Evolutionary conservation across 495 filamentous ascomycete species (phyloP).

Genomic region (Penicilliopsis zonata): DNA sequence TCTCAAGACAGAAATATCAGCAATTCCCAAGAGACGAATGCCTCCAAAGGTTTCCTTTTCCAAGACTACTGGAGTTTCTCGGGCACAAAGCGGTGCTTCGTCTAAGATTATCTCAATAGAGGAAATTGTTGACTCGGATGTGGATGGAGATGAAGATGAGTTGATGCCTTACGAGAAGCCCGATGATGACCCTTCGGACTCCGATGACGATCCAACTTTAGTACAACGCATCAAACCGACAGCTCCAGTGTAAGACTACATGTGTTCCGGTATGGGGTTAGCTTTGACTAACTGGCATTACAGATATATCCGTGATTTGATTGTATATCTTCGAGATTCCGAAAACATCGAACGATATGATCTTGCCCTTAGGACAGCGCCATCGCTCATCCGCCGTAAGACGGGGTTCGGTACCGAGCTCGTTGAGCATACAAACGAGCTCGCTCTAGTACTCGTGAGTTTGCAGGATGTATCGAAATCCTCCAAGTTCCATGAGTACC

Average conservation of each 20-base stretch:
- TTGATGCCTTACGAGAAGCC: conserved; percentile 78
- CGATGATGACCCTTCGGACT: conserved; percentile 84
- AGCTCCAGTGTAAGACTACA: conserved; percentile 56
- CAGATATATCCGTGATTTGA: conserved; percentile 78
- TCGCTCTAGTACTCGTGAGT: conserved; percentile 63
- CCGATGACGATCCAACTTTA: conserved; percentile 82
- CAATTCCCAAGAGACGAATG: conserved; percentile 1
- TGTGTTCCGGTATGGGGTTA: neutral
- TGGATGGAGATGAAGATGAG: conserved; percentile 54
- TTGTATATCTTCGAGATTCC: conserved; percentile 62
- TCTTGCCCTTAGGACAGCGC: conserved; percentile 63
- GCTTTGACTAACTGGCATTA: conserved; percentile 8
- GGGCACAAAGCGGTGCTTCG: conserved; percentile 8
- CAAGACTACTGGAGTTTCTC: conserved; percentile 4
- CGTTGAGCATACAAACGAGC: conserved; percentile 67
- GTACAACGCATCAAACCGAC: conserved; percentile 71
- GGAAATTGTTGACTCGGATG: conserved; percentile 42
- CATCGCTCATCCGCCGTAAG: conserved; percentile 77
- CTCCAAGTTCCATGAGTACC: conserved; percentile 55
- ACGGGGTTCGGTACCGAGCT: conserved; percentile 79
- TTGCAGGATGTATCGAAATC: conserved; percentile 59
- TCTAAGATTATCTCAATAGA: conserved; percentile 53
- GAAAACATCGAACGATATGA: conserved; percentile 78
- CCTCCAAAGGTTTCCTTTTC: conserved; percentile 3
- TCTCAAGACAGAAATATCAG: conserved; percentile 15